Percentiles rank a stretch among this genome's conserved stretches.
Evolutionary conservation across 768 basidiomycete genomes (phyloP).

Genomic region (Tulasnella sp.): DNA sequence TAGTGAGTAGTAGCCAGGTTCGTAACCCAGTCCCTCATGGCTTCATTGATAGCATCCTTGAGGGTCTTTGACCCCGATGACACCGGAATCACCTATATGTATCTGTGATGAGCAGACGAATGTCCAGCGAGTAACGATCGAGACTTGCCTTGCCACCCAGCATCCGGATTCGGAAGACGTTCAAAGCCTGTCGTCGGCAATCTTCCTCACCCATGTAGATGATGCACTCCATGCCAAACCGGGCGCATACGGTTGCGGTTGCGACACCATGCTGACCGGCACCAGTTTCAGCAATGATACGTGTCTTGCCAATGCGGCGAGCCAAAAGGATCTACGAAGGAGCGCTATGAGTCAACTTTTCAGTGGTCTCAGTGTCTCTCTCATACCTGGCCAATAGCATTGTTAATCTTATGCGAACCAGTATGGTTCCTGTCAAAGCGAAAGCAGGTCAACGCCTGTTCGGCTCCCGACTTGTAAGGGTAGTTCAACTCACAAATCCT

Average conservation of each 20-base stretch:
- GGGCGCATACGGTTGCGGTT: constrained; percentile 96
- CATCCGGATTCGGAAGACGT: constrained; percentile 98
- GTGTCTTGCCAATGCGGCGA: constrained; percentile 86
- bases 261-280: constrained; percentile 99
- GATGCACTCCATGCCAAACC: constrained; percentile 91
- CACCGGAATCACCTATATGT: constrained; percentile 81
- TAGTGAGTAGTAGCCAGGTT: constrained; percentile 93
- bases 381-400: constrained; percentile 87
- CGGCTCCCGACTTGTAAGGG: too few relatives aligned
- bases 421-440: constrained; percentile 73
- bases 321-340: constrained; percentile 77
- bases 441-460: constrained; percentile 19
- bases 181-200: constrained; percentile 90
- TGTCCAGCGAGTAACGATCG: neutral
- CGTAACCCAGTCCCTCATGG: constrained; percentile 98
- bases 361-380: neutral
- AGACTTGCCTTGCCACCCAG: constrained; percentile 77
- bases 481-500: constrained; percentile 68
- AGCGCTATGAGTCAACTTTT: constrained; percentile 12
- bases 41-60: constrained; percentile 98
- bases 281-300: constrained; percentile 98
- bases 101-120: neutral
- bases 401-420: constrained; percentile 99
- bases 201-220: constrained; percentile 99
- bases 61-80: constrained; percentile 89